These are phyloP conservation scores for Lipomyces mesembrius DNA, from an alignment of 805 yeast genomes.

Conservation along the genomic window DNA sequence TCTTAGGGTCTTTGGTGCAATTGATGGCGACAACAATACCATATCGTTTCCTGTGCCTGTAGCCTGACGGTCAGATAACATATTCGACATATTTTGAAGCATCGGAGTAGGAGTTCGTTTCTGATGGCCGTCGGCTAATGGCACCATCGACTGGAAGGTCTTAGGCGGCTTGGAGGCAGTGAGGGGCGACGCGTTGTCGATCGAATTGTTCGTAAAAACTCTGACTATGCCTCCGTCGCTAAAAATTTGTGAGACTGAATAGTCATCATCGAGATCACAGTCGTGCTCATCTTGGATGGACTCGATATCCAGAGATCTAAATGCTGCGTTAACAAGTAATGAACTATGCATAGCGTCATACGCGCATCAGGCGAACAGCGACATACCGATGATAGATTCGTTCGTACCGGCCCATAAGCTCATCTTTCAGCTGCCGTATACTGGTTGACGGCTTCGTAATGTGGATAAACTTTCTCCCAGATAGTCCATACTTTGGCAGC, in stretches of 20 bases:
- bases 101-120: not conserved
- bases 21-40: not conserved
- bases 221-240: conserved; percentile 17
- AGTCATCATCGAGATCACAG: conserved; percentile 34
- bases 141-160: not conserved
- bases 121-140: not conserved
- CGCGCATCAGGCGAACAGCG: not conserved
- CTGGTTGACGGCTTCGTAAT: conserved; percentile 12
- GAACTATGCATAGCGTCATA: not conserved
- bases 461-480: conserved; percentile 15
- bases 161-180: not conserved
- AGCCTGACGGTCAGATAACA: not conserved
- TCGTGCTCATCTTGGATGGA: conserved; percentile 24
- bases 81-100: no score
- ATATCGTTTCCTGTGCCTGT: not conserved
- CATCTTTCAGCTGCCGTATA: conserved; percentile 4
- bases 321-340: not conserved
- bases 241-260: conserved; percentile 24
- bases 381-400: conserved; percentile 7
- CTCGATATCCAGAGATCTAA: conserved; percentile 7
- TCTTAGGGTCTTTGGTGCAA: not conserved
- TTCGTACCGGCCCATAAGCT: conserved; percentile 8
- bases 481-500: not conserved
- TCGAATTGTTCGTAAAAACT: conserved; percentile 6
- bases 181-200: not conserved